Evolutionary conservation across 441 rosid genomes (phyloP), one percentile per base, ranked within the genome.

Genomic region (Viola pubescens): DNA sequence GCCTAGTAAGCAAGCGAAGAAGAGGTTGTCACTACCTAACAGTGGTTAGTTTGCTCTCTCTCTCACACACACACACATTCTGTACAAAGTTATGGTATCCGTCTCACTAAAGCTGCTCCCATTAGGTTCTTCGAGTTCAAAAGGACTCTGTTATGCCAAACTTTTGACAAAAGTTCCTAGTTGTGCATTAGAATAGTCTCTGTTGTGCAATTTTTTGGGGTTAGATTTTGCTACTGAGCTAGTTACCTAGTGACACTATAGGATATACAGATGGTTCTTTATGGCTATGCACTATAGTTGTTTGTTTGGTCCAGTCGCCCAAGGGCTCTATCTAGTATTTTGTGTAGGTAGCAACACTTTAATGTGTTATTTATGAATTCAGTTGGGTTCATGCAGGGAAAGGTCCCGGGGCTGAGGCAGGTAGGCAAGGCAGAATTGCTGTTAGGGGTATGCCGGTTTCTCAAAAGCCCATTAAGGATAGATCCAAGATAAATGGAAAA

Each of bases 11-110:
- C 82, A 63, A 42, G 72, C 73, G 52, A 88, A 75, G 74, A 85
- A 82, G 81, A 82, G 97, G 47, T 60, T 87, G 56, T 94, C 97
- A 68, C 81, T 94, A 54, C 95, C 97, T 48, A 88, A 74, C 71
- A 79, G 49, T 41, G 90, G 99, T 91, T 55, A 71, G 82, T 54
- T 64, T 50, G 63, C 54, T 65, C 55, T 52, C 65, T 62, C 41
- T 58, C 45, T 43, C 50, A 37, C 6, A 19, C 26, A 11, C 56
- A 4, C 34, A n/a, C 26, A 26, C 34, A 26, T 26, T 26, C 34
- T 26, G 34, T 26, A 26, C 34, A 26, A 26, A 26, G 34, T 26
- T 26, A 26, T 26, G 34, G 34, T 26, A 26, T 26, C 34, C 34
- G 34, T 26, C 34, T 26, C 34, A 26, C 34, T 26, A 26, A 26